These are phyloP conservation scores for Tetrahymena thermophila DNA, from an alignment of 73 alveolate species.

Conservation along the genomic window DNA sequence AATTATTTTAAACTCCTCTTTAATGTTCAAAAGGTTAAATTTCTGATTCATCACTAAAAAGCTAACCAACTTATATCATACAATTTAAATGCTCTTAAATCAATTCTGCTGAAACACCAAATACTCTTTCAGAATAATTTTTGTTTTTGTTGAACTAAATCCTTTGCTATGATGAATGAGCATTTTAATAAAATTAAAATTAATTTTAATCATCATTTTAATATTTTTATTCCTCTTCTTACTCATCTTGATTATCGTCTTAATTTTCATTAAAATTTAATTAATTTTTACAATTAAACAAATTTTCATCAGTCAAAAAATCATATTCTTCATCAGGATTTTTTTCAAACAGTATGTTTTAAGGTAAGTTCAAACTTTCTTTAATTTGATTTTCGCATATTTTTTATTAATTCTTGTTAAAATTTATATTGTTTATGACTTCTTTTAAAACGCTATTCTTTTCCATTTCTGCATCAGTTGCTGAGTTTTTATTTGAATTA, in stretches of 20 bases:
- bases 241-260: not conserved
- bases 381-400: too few relatives aligned
- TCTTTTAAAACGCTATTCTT: not conserved
- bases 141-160: not conserved
- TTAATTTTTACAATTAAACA: too few relatives aligned
- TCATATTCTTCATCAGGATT: not conserved
- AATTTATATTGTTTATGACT: not conserved
- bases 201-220: not conserved
- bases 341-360: not conserved
- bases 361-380: too few relatives aligned
- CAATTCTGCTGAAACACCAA: not conserved
- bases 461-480: not conserved
- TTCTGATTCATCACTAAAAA: not conserved
- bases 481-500: not conserved
- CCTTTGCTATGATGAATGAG: too few relatives aligned
- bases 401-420: too few relatives aligned
- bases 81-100: not conserved
- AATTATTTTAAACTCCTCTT: not conserved
- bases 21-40: too few relatives aligned
- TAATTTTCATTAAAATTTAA: not conserved
- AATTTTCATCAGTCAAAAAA: not conserved
- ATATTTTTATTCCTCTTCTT: not conserved
- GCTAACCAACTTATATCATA: not conserved
- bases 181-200: too few relatives aligned
- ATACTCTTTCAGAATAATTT: too few relatives aligned